A percentile compares a stretch with the other conserved stretches of the same genome.
Evolutionary conservation across 2,329 filamentous ascomycete species (phyloP).

Genomic region (Exophiala sp.): DNA sequence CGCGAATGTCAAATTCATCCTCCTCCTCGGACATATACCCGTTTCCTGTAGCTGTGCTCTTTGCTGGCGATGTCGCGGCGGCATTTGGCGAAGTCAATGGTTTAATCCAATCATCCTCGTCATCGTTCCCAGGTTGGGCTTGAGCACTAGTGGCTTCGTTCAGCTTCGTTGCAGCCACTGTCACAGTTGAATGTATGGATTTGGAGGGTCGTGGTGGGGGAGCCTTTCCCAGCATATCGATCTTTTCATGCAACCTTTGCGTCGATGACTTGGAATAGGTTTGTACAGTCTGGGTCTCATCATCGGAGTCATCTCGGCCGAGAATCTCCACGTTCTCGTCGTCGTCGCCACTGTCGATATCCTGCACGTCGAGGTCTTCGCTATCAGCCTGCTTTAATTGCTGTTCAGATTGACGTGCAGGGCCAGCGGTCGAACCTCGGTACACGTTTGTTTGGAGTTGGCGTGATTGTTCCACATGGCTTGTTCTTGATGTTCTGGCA

Average conservation of each 20-base stretch:
- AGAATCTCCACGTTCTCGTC: constrained; percentile 22
- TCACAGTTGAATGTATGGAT: constrained; percentile 38
- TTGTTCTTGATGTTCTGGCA: constrained; percentile 67
- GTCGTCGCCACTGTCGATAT: constrained; percentile 15
- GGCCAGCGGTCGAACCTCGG: constrained; percentile 43
- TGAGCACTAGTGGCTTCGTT: constrained; percentile 23
- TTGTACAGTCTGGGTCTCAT: constrained; percentile 50
- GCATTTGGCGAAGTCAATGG: constrained; percentile 38
- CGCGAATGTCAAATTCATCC: constrained; percentile 40
- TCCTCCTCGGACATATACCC: constrained; percentile 45
- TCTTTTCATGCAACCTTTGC: constrained; percentile 86
- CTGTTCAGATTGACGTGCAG: constrained; percentile 3
- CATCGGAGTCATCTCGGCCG: constrained; percentile 42
- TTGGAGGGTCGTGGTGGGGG: constrained; percentile 45
- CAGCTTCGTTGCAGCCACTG: constrained; percentile 14
- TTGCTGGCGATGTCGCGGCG: constrained; percentile 32
- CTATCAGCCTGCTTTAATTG: constrained; percentile 4
- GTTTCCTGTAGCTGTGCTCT: constrained; percentile 46
- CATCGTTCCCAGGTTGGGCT: constrained; percentile 29
- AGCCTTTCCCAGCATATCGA: constrained; percentile 67
- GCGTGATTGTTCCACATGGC: constrained; percentile 57
- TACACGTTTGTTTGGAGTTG: constrained; percentile 54
- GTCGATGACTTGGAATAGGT: constrained; percentile 86
- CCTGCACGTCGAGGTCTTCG: constrained; percentile 18
- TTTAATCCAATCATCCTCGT: constrained; percentile 60